A percentile compares a stretch with the other conserved stretches of the same genome.
Conservation (phyloP, 2,329 filamentous ascomycete species). For the Aschersonia sp. region DNA sequence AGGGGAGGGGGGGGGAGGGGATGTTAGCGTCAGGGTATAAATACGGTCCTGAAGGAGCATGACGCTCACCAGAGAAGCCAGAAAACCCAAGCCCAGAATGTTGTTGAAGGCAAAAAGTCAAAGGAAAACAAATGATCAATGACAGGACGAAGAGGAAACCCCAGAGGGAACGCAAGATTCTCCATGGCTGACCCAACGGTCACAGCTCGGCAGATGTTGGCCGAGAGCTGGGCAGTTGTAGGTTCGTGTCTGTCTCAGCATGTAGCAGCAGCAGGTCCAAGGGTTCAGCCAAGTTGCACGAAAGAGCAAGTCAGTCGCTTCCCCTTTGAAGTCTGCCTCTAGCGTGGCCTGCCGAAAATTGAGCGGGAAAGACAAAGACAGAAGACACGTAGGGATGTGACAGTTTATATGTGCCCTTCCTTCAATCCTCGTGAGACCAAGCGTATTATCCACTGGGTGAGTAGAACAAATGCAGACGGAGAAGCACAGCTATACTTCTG, state of each 20-base stretch:
- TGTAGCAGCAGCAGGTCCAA: not conserved
- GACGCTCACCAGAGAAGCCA: slow-evolving; percentile 31
- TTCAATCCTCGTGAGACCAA: not conserved
- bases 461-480: not conserved
- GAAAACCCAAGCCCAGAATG: slow-evolving; percentile 31
- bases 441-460: not conserved
- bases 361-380: too few species aligned
- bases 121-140: slow-evolving; percentile 8
- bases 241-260: not conserved
- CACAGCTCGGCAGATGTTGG: not conserved
- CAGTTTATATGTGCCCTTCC: too few species aligned
- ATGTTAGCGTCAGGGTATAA: slow-evolving; percentile 7
- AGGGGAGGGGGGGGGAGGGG: not conserved
- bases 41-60: not conserved
- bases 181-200: slow-evolving; percentile 1
- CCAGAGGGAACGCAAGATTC: not conserved
- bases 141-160: not conserved
- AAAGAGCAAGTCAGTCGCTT: not conserved
- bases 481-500: not conserved
- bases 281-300: not conserved
- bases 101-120: slow-evolving; percentile 26
- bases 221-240: not conserved
- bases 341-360: too few species aligned
- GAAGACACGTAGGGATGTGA: too few species aligned
- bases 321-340: too few species aligned